Conservation (phyloP, 1,284 basidiomycete species). For the Cryptococcus jaspeensis region DNA sequence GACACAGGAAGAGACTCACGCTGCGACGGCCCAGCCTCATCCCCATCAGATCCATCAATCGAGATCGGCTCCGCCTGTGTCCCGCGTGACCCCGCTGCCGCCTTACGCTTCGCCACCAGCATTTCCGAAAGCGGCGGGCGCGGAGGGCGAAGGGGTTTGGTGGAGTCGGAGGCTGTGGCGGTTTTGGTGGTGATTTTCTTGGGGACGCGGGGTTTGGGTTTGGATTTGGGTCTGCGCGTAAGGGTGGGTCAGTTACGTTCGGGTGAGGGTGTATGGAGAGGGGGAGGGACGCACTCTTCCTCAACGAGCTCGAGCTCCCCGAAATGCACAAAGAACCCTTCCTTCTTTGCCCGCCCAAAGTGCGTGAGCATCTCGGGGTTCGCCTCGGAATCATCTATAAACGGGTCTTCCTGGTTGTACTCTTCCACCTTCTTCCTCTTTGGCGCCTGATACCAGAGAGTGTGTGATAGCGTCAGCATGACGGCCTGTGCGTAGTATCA, state of each 20-base stretch:
- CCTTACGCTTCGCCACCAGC: no score
- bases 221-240: background rate
- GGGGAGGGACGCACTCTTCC: constrained; percentile 26
- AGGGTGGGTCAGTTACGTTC: no score
- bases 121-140: no score
- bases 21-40: constrained; percentile 54
- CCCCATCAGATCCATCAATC: constrained; percentile 32
- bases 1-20: no score
- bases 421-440: constrained; percentile 60
- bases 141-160: no score
- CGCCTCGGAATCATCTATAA: constrained; percentile 96
- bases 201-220: constrained; percentile 2
- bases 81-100: background rate
- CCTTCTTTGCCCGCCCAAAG: constrained; percentile 89
- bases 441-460: background rate
- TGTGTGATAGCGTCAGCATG: no score
- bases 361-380: constrained; percentile 84
- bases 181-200: background rate
- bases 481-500: background rate
- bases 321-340: constrained; percentile 88
- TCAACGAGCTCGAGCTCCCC: constrained; percentile 74
- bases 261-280: background rate
- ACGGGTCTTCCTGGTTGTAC: constrained; percentile 89
- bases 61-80: constrained; percentile 11
- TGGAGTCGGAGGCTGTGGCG: background rate